Evolutionary conservation across 768 basidiomycete species (phyloP).

Genomic region (Russula earlei): DNA sequence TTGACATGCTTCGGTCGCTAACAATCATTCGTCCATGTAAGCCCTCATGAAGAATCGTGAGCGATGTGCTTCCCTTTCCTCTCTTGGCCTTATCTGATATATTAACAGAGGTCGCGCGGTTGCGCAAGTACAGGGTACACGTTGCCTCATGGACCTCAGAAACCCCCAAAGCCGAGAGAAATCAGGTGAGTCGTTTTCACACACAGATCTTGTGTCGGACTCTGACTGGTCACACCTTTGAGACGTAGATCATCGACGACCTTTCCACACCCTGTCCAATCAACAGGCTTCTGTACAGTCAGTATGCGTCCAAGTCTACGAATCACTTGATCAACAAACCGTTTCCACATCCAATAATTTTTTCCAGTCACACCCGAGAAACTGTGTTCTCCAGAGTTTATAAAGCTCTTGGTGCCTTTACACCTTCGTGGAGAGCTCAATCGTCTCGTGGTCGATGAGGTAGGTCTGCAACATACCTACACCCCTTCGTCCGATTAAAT

Average conservation of each 20-base stretch:
- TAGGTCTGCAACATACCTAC: conserved; percentile 23
- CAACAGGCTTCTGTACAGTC: conserved; percentile 65
- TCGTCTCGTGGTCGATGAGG: conserved; percentile 76
- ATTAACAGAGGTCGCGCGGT: conserved; percentile 48
- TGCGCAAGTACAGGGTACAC: conserved; percentile 44
- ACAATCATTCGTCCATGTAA: conserved; percentile 22
- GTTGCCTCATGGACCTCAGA: conserved; percentile 64
- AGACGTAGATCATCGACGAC: conserved; percentile 48
- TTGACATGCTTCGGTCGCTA: neutral
- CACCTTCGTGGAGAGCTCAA: conserved; percentile 52
- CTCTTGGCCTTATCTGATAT: neutral
- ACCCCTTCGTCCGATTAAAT: neutral
- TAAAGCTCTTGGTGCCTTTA: conserved; percentile 38
- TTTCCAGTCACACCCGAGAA: conserved; percentile 67
- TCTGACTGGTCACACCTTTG: neutral
- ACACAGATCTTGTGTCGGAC: neutral
- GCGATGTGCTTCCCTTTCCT: conserved; percentile 18
- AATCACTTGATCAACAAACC: neutral
- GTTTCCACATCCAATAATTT: neutral
- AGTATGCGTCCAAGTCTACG: conserved; percentile 19
- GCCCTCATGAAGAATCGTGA: conserved; percentile 79
- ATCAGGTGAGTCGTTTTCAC: conserved; percentile 34
- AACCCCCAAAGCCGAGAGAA: conserved; percentile 43
- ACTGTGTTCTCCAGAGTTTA: conserved; percentile 46
- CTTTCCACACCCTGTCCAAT: conserved; percentile 47